Conservation (phyloP, 441 rosid species). For the Gossypium armourianum region DNA sequence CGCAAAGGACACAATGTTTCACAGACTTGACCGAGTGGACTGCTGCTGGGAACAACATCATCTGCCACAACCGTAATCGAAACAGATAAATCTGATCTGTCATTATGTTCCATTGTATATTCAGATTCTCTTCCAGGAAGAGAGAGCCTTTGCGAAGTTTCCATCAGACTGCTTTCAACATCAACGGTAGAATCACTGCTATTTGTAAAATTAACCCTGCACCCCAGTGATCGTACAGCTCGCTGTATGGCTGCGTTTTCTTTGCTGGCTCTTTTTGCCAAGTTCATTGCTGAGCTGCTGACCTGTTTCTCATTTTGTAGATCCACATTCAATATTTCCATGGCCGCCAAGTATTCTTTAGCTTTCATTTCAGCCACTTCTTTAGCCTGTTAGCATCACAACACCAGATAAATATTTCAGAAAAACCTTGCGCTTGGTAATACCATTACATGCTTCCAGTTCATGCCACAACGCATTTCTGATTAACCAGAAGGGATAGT, state of each 20-base stretch:
- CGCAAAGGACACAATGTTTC: constrained; percentile 69
- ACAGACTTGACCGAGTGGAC: constrained; percentile 38
- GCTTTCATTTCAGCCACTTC: constrained; percentile 69
- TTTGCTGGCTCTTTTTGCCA: constrained; percentile 60
- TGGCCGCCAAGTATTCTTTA: constrained; percentile 35
- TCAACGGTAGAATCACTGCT: constrained; percentile 49
- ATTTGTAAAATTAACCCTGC: constrained; percentile 63
- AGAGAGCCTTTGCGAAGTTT: constrained; percentile 24
- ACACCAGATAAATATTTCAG: neutral
- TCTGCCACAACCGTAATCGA: constrained; percentile 54
- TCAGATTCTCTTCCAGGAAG: constrained; percentile 29
- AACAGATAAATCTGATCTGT: constrained; percentile 61
- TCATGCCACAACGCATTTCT: neutral
- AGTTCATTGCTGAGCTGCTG: constrained; percentile 49
- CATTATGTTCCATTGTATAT: constrained; percentile 25
- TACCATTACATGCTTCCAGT: neutral
- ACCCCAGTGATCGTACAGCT: constrained; percentile 75
- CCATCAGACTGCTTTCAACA: constrained; percentile 34
- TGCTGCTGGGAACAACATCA: constrained; percentile 32
- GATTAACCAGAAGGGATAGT: neutral
- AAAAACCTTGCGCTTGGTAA: neutral
- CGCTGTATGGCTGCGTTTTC: constrained; percentile 64
- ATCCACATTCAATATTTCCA: constrained; percentile 59
- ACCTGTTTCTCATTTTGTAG: constrained; percentile 57
- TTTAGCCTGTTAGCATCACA: constrained; percentile 47